Percentiles rank a stretch among this genome's conserved stretches.
Evolutionary conservation across 1,139 yeast genomes (phyloP).

Genomic region (Candida sanyaensis): DNA sequence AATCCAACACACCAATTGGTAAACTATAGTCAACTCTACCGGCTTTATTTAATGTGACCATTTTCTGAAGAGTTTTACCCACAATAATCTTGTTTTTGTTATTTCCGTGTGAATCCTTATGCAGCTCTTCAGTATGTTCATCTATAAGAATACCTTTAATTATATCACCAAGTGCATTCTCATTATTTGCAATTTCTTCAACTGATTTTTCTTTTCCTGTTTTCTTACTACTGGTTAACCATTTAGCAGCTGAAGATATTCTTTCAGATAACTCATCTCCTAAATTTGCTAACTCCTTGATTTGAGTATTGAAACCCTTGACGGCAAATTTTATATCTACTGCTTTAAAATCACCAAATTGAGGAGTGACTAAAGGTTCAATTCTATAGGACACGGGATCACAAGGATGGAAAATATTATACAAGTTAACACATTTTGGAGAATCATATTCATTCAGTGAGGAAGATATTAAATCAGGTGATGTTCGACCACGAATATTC

Average conservation of each 20-base stretch:
- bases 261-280: conserved; percentile 49
- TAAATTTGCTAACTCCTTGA: conserved; percentile 39
- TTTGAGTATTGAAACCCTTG: conserved; percentile 47
- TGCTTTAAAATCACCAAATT: conserved; percentile 59
- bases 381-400: conserved; percentile 88
- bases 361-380: conserved; percentile 72
- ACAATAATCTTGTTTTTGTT: conserved; percentile 1
- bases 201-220: conserved; percentile 14
- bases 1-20: conserved; percentile 79
- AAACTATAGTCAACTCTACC: conserved; percentile 84
- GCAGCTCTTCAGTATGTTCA: conserved; percentile 12
- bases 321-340: conserved; percentile 59
- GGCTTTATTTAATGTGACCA: conserved; percentile 55
- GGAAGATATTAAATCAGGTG: conserved; percentile 19
- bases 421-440: conserved; percentile 62
- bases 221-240: conserved; percentile 32
- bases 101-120: conserved; percentile 17
- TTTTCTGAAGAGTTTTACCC: conserved; percentile 27
- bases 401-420: conserved; percentile 82
- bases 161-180: conserved; percentile 49
- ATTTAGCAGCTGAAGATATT: conserved; percentile 46
- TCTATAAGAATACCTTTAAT: conserved; percentile 33
- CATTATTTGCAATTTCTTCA: conserved; percentile 28
- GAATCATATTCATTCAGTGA: conserved; percentile 20
- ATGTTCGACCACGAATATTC: conserved; percentile 46